Base-by-base conservation (phyloP, 73 alveolate genomes). In the Paramecium bursaria region DNA sequence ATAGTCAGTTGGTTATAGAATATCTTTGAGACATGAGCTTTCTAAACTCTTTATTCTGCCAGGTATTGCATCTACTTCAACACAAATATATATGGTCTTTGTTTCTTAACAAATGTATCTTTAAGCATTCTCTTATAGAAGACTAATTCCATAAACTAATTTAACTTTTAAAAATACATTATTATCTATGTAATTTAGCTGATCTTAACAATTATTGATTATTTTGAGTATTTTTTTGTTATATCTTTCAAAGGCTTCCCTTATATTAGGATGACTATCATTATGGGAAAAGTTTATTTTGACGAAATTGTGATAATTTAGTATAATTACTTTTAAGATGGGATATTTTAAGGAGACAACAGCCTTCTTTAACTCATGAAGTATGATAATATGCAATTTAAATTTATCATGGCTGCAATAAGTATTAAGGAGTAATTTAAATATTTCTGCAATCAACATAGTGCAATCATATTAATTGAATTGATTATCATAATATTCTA, bases 361-460 rank as follows among this genome's bases (percentile, higher is more conserved):
- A 10, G 44, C 82, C 11, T 67, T 67, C 23, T 67, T 67, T 42
- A 67, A 67, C 11, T 67, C 82, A 67, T 67, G 82, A 7, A 25
- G 19, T 5, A 67, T 15, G 5, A 44, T 42, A 1, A 35, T 42
- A 35, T 39, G 19, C 5, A 67, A 21, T 44, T 30, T 39, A 21
- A 33, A 67, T 39, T 42, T 67, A 1, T 35, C 33, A 39, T 67
- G 13, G 22, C 35, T 42, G 13, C 82, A 67, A 15, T 67, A 39
- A 1, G 60, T 35, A 33, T 30, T 30, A 21, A 67, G 21, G 4
- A 67, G 11, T 67, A 67, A 67, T 67, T 67, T 67, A 21, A 67
- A 21, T 13, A 67, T 35, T 39, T 67, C 44, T 7, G 60, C 26
- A 3, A 67, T 67, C 15, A 67, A 6, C 10, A 39, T 19, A 67